Conservation (phyloP, 1,284 basidiomycete species). For the Leccinum colubrinum region DNA sequence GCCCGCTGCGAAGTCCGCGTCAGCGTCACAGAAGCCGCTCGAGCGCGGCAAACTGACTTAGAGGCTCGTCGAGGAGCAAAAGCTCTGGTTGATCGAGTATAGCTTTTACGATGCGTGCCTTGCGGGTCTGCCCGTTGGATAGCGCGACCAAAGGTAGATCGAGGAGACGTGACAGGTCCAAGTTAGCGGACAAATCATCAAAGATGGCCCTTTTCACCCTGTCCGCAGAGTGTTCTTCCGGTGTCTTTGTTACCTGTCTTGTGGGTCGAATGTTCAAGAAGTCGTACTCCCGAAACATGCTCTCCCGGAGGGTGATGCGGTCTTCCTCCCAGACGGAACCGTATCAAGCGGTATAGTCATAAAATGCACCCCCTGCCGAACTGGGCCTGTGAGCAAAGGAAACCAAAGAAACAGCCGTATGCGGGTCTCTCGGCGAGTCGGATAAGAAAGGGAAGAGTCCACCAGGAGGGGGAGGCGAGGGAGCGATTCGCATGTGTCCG, state of each 20-base stretch:
- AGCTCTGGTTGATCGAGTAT: constrained; percentile 70
- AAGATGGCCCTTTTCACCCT: constrained; percentile 36
- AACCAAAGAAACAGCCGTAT: constrained; percentile 59
- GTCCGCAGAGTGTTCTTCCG: constrained; percentile 17
- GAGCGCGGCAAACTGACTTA: constrained; percentile 47
- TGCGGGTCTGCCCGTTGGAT: constrained; percentile 89
- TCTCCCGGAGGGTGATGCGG: constrained; percentile 66
- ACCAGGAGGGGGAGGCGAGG: constrained; percentile 53
- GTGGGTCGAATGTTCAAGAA: constrained; percentile 31
- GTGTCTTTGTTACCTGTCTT: constrained; percentile 20
- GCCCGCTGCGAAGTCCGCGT: constrained; percentile 53
- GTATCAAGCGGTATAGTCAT: constrained; percentile 90
- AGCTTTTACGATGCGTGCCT: constrained; percentile 82
- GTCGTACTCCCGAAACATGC: constrained; percentile 57
- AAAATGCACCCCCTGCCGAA: constrained; percentile 70
- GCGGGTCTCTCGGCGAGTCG: constrained; percentile 40
- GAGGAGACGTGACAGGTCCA: constrained; percentile 63
- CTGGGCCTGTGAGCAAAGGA: constrained; percentile 69
- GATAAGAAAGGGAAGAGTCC: constrained; percentile 76
- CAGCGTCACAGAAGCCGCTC: constrained; percentile 1
- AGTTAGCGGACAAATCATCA: constrained; percentile 46
- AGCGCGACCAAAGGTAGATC: constrained; percentile 81
- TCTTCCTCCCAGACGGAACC: constrained; percentile 85
- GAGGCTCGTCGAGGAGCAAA: constrained; percentile 82
- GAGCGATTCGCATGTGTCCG: constrained; percentile 66